Percentiles rank a stretch among this genome's conserved stretches.
phyloP scores from a whole-genome alignment of 2,329 filamentous ascomycete species.

The Shiraia bambusicola region DNA sequence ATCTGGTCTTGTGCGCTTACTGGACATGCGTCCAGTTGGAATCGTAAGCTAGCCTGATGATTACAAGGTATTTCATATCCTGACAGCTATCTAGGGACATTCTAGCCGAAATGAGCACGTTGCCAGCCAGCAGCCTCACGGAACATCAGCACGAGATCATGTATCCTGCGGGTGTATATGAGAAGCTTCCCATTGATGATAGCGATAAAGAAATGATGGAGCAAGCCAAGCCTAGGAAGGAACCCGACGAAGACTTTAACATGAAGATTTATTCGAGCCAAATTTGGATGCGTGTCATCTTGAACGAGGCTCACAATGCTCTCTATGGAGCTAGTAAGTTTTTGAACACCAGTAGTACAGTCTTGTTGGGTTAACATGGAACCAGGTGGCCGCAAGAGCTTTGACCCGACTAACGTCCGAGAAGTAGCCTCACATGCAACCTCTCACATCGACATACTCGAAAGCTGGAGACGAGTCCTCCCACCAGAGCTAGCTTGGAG shows the following conservation, averaged over 20 bases:
- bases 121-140: constrained; percentile 63
- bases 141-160: constrained; percentile 63
- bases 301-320: constrained; percentile 58
- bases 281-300: constrained; percentile 59
- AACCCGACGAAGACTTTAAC: constrained; percentile 42
- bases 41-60: constrained; percentile 55
- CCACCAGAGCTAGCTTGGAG: constrained; percentile 60
- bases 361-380: constrained; percentile 29
- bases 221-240: constrained; percentile 13
- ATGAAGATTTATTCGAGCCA: constrained; percentile 64
- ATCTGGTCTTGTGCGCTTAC: constrained; percentile 65
- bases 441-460: constrained; percentile 48
- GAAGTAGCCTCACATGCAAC: constrained; percentile 32
- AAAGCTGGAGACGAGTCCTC: constrained; percentile 56
- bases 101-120: constrained; percentile 73
- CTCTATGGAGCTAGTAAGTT: constrained; percentile 51
- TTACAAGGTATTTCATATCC: background rate
- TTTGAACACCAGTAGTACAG: constrained; percentile 11
- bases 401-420: constrained; percentile 35
- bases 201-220: constrained; percentile 4
- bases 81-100: constrained; percentile 66
- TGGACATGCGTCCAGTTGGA: constrained; percentile 95
- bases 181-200: constrained; percentile 25
- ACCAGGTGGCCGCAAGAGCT: constrained; percentile 35
- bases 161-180: constrained; percentile 62